Conservation (phyloP, 2,329 filamentous ascomycete species). For the Beauveria varroae region DNA sequence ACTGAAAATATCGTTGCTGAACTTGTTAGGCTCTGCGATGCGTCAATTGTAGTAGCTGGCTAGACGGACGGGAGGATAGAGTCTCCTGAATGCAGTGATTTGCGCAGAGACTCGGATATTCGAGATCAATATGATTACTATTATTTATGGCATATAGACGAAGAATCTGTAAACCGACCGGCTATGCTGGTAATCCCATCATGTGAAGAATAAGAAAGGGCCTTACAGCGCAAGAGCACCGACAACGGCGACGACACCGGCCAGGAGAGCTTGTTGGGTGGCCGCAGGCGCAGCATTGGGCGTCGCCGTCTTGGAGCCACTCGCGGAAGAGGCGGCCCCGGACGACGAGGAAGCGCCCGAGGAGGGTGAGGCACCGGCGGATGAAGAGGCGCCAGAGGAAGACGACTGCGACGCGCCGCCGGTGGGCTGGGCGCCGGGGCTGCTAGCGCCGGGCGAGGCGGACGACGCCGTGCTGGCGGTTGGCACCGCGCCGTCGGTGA, state of each 20-base stretch:
- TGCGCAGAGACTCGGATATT: not conserved
- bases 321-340: conserved; percentile 12
- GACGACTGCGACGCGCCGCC: conserved; percentile 7
- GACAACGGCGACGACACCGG: conserved; percentile 27
- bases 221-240: conserved; percentile 28
- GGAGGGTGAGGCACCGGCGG: conserved; percentile 10
- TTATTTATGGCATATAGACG: not conserved
- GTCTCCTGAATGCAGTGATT: not conserved
- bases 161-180: not conserved
- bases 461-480: conserved; percentile 13
- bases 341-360: conserved; percentile 13
- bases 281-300: conserved; percentile 25
- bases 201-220: not conserved
- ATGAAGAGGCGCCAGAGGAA: conserved; percentile 10
- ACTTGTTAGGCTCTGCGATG: conserved; percentile 34
- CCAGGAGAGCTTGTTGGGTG: conserved; percentile 28
- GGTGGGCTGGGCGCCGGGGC: conserved; percentile 7
- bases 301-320: conserved; percentile 14
- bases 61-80: conserved; percentile 40
- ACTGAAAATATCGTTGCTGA: conserved; percentile 1
- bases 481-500: conserved; percentile 14
- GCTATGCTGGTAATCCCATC: not conserved
- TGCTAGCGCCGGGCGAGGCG: not conserved
- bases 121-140: not conserved
- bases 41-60: conserved; percentile 44